Percentiles rank a stretch among this genome's conserved stretches.
These are phyloP conservation scores for Nakazawaea pomicola DNA, from an alignment of 805 yeast genomes.

Conservation along the genomic window DNA sequence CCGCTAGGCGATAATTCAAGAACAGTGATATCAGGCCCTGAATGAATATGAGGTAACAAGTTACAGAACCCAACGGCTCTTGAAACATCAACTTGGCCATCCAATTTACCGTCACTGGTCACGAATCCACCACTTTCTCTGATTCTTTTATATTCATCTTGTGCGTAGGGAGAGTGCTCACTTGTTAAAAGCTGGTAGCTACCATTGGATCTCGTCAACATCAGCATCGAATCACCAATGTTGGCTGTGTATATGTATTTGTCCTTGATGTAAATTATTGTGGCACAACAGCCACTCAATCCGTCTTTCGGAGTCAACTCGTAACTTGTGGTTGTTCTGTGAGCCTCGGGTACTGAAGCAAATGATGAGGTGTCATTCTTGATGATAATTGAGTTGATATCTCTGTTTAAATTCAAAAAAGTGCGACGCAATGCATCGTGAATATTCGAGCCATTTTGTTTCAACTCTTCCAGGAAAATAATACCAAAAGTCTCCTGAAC, in stretches of 20 bases:
- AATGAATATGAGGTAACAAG: slow-evolving; percentile 79
- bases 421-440: slow-evolving; percentile 79
- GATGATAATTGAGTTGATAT: slow-evolving; percentile 60
- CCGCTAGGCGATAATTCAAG: slow-evolving; percentile 61
- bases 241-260: slow-evolving; percentile 74
- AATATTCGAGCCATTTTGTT: slow-evolving; percentile 42
- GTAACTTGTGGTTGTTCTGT: slow-evolving; percentile 41
- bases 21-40: slow-evolving; percentile 76
- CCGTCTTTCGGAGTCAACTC: slow-evolving; percentile 65
- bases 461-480: slow-evolving; percentile 63
- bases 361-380: slow-evolving; percentile 37
- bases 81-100: slow-evolving; percentile 77
- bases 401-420: slow-evolving; percentile 75
- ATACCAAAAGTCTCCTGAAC: slow-evolving; percentile 69
- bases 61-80: slow-evolving; percentile 91
- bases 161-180: slow-evolving; percentile 78
- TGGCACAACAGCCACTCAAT: slow-evolving; percentile 77
- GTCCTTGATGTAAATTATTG: slow-evolving; percentile 74
- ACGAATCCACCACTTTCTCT: slow-evolving; percentile 91
- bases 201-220: slow-evolving; percentile 77
- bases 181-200: slow-evolving; percentile 68
- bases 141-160: slow-evolving; percentile 77
- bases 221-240: slow-evolving; percentile 84
- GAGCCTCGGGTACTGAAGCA: slow-evolving; percentile 41
- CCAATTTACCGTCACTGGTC: slow-evolving; percentile 76